Evolutionary conservation across 352 stramenopile species (phyloP).

Genomic region (Pythium aquatile): DNA sequence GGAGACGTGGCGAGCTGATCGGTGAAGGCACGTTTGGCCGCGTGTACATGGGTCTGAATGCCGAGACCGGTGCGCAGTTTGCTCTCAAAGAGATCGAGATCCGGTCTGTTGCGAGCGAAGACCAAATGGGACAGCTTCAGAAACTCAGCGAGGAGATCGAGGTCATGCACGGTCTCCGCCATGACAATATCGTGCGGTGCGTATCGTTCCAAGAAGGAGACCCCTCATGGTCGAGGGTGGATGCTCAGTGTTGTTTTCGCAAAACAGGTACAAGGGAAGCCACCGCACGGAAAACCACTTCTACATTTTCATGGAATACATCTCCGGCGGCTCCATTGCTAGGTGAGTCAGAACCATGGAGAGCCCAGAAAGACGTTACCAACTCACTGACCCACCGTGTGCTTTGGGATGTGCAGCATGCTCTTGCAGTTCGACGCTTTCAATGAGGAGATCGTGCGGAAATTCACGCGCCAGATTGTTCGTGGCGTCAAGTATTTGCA

Average conservation of each 20-base stretch:
- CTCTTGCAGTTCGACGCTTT: conserved; percentile 94
- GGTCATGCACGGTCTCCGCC: conserved; percentile 92
- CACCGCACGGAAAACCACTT: conserved; percentile 77
- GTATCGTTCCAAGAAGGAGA: conserved; percentile 1
- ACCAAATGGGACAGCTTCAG: conserved; percentile 67
- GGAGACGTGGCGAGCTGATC: conserved; percentile 94
- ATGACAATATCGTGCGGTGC: conserved; percentile 96
- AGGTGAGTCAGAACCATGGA: conserved; percentile 29
- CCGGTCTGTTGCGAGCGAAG: conserved; percentile 42
- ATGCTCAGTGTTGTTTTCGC: not conserved
- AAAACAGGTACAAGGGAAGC: conserved; percentile 73
- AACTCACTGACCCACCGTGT: not conserved
- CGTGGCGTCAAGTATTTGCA: conserved; percentile 91
- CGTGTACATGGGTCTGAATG: conserved; percentile 96
- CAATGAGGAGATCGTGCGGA: conserved; percentile 85
- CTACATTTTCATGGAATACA: conserved; percentile 97
- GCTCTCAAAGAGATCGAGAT: conserved; percentile 90
- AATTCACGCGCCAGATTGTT: conserved; percentile 92
- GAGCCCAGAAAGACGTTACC: too few species aligned
- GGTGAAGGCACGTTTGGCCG: conserved; percentile 94
- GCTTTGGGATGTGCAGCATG: conserved; percentile 51
- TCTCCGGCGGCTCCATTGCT: conserved; percentile 91
- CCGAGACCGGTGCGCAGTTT: conserved; percentile 88
- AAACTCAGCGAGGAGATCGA: conserved; percentile 90
- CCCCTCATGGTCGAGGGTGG: too few species aligned